Conservation (phyloP, 441 rosid genomes). For the Gossypium lobatum region DNA sequence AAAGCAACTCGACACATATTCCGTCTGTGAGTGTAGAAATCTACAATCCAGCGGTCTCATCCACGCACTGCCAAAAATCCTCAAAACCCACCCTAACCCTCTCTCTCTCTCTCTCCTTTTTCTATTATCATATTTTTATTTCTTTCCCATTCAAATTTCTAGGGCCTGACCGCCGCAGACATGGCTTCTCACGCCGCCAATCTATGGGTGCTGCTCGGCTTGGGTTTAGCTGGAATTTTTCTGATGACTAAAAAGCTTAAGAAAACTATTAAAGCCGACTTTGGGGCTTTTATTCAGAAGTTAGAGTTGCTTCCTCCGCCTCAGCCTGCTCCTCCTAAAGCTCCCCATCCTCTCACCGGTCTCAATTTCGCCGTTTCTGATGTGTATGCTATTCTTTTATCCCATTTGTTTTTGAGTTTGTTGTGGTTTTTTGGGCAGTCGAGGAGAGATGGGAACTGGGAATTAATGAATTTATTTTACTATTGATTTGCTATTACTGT, state of each 20-base stretch:
- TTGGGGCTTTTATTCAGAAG: conserved; percentile 81
- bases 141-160: conserved; percentile 1
- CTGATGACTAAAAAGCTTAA: conserved; percentile 55
- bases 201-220: conserved; percentile 85
- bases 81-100: conserved; percentile 10
- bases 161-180: neutral
- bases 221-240: conserved; percentile 80
- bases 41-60: neutral
- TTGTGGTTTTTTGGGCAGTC: neutral
- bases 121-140: neutral
- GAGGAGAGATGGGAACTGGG: neutral
- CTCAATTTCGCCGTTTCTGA: conserved; percentile 87
- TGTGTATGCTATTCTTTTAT: conserved; percentile 35
- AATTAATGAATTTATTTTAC: neutral
- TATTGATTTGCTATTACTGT: neutral
- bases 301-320: conserved; percentile 93
- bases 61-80: conserved; percentile 8
- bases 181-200: conserved; percentile 71
- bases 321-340: conserved; percentile 97
- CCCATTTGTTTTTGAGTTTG: neutral
- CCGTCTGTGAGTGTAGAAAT: too few relatives aligned
- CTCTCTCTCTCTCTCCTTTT: neutral
- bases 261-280: conserved; percentile 64
- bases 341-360: conserved; percentile 88
- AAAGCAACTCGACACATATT: too few relatives aligned